phyloP scores from a whole-genome alignment of 495 filamentous ascomycete genomes.

The Trichoderma erinaceum region DNA sequence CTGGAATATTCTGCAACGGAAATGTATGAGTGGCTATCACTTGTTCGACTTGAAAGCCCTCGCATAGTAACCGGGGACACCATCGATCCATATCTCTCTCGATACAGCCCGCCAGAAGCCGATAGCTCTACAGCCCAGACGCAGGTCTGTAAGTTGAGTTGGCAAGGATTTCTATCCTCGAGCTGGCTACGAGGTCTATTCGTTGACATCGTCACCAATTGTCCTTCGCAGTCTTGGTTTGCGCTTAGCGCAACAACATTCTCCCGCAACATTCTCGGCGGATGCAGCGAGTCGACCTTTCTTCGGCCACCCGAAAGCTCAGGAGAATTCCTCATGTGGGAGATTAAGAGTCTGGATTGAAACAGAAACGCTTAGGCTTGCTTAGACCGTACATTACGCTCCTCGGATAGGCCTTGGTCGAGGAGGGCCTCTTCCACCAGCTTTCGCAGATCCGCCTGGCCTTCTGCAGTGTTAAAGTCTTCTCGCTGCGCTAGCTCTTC shows the following conservation, averaged over 20 bases:
- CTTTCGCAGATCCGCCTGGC: constrained; percentile 61
- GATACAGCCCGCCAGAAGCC: constrained; percentile 62
- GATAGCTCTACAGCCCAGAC: constrained; percentile 22
- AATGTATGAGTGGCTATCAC: constrained; percentile 77
- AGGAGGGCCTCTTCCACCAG: constrained; percentile 65
- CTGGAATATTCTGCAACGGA: constrained; percentile 57
- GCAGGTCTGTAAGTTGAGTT: constrained; percentile 45
- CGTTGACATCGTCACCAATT: constrained; percentile 31
- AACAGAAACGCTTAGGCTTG: constrained; percentile 38
- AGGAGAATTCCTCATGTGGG: constrained; percentile 50
- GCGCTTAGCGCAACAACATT: constrained; percentile 42
- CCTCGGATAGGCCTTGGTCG: constrained; percentile 45
- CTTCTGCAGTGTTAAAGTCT: constrained; percentile 65
- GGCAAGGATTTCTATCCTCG: constrained; percentile 47
- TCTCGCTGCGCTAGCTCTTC: constrained; percentile 67
- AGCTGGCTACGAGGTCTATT: constrained; percentile 40
- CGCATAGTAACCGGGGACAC: constrained; percentile 58
- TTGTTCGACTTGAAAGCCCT: constrained; percentile 67
- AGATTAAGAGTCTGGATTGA: constrained; percentile 43
- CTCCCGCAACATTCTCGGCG: constrained; percentile 34
- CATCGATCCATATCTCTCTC: constrained; percentile 73
- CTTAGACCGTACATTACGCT: constrained; percentile 57
- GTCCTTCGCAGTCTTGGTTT: constrained; percentile 46
- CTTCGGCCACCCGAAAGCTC: constrained; percentile 37
- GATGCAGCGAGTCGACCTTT: constrained; percentile 41